Evolutionary conservation across 2,329 filamentous ascomycete species (phyloP).

Genomic region (Rutstroemia sp.): DNA sequence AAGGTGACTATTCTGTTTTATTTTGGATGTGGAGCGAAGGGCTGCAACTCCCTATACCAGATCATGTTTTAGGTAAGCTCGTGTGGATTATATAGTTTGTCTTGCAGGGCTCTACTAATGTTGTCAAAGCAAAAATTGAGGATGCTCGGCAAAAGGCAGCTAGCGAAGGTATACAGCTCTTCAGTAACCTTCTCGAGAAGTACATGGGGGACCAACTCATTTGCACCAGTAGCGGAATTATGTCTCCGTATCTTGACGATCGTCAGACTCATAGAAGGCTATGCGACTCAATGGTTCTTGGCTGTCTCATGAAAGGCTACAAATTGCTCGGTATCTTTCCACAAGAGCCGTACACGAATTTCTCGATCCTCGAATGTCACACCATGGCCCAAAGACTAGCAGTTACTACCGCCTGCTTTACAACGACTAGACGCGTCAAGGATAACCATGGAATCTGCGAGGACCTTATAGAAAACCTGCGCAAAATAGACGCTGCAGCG

Average conservation of each 20-base stretch:
- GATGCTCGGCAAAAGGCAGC: not conserved
- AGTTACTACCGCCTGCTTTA: not conserved
- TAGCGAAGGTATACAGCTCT: not conserved
- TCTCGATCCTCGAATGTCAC: not conserved
- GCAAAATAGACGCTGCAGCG: not conserved
- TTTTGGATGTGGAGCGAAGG: not conserved
- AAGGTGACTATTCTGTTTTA: not conserved
- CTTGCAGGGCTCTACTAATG: not conserved
- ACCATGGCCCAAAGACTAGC: not conserved
- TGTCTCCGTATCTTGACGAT: not conserved
- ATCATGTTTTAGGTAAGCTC: not conserved
- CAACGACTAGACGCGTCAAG: not conserved
- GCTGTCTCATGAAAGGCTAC: not conserved
- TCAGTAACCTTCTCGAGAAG: not conserved
- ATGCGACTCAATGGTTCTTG: slow-evolving; percentile 4
- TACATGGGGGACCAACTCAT: not conserved
- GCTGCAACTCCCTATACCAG: not conserved
- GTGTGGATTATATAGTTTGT: no score
- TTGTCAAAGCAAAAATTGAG: not conserved
- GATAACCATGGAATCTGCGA: not conserved
- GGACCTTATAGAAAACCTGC: not conserved
- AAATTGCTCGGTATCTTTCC: not conserved
- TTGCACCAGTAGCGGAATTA: not conserved
- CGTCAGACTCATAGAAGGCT: not conserved
- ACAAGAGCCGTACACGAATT: not conserved